Conservation (phyloP, 169 alveolate genomes). For the Blepharisma undulans region DNA sequence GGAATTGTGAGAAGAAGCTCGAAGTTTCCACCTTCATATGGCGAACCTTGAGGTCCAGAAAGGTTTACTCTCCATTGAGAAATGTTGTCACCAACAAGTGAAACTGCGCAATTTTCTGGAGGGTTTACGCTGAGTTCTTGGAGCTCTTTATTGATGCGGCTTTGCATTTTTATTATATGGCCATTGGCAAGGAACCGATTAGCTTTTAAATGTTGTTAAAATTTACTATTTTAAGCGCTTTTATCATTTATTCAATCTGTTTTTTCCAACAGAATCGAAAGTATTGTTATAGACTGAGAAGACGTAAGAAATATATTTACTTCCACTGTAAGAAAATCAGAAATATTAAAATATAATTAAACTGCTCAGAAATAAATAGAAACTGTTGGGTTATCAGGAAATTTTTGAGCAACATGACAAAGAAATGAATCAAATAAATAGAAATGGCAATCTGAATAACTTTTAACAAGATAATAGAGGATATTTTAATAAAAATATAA, state of each 20-base stretch:
- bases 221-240: background rate
- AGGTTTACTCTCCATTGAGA: conserved; percentile 36
- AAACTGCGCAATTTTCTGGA: background rate
- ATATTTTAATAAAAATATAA: too few species aligned
- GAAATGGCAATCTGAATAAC: too few species aligned
- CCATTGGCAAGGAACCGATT: background rate
- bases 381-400: too few species aligned
- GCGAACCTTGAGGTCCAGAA: conserved; percentile 44
- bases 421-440: too few species aligned
- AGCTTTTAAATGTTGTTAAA: background rate
- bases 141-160: conserved; percentile 26
- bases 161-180: conserved; percentile 16
- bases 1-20: conserved; percentile 39
- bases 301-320: background rate
- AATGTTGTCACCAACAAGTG: background rate
- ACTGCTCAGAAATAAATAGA: too few species aligned
- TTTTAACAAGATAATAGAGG: too few species aligned
- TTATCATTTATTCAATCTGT: background rate
- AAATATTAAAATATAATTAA: too few species aligned
- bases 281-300: background rate
- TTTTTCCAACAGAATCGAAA: background rate
- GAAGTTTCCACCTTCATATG: conserved; percentile 53
- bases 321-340: too few species aligned
- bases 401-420: too few species aligned
- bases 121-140: conserved; percentile 24